Percentiles rank a stretch among this genome's conserved stretches.
Conservation (phyloP, 106 monocot species). For the Dioscorea zingiberensis region DNA sequence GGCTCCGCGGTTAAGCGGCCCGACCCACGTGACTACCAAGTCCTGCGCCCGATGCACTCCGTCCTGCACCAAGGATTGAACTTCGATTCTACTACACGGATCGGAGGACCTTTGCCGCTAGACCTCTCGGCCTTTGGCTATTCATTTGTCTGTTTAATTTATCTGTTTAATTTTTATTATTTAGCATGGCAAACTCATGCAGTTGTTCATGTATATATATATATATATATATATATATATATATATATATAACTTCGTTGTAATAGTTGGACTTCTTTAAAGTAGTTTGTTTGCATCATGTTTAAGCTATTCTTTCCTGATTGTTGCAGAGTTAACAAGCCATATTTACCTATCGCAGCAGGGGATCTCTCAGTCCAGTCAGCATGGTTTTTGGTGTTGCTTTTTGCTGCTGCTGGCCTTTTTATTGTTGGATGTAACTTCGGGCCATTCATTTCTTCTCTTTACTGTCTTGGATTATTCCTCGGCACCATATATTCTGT, state of each 20-base stretch:
- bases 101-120: no score
- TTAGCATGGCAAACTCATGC: background rate
- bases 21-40: no score
- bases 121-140: no score
- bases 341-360: conserved; percentile 96
- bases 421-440: conserved; percentile 74
- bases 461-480: conserved; percentile 88
- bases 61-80: no score
- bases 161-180: background rate
- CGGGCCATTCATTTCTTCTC: conserved; percentile 88
- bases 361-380: conserved; percentile 92
- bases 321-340: conserved; percentile 89
- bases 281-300: background rate
- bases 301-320: background rate
- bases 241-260: no score
- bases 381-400: conserved; percentile 87
- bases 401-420: conserved; percentile 72
- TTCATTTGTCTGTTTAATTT: no score
- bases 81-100: no score
- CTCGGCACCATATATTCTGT: conserved; percentile 99
- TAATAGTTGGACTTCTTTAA: background rate
- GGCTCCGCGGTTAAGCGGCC: no score
- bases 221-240: no score
- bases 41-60: no score
- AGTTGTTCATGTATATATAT: no score